Evolutionary conservation across 495 filamentous ascomycete genomes (phyloP).

Genomic region (Penicillium waksmanii): DNA sequence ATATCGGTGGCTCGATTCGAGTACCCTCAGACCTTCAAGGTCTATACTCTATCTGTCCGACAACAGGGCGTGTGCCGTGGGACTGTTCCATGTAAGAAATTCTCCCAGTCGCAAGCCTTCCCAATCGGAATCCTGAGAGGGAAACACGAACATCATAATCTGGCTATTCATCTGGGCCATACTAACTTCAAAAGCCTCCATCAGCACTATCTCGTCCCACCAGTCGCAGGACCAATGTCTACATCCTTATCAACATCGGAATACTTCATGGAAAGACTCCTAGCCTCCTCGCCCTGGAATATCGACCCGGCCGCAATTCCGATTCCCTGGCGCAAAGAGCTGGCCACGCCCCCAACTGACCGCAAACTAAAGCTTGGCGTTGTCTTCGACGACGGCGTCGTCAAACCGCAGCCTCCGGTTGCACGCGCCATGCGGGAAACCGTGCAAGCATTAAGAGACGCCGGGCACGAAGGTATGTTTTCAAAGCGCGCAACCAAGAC

Average conservation of each 20-base stretch:
- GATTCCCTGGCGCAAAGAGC: slow-evolving; percentile 44
- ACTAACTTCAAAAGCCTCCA: slow-evolving; percentile 19
- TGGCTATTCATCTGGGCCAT: too few relatives aligned
- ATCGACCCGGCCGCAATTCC: slow-evolving; percentile 44
- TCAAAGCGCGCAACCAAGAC: not conserved
- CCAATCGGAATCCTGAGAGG: too few relatives aligned
- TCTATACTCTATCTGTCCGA: slow-evolving; percentile 66
- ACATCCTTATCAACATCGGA: slow-evolving; percentile 43
- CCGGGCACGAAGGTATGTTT: slow-evolving; percentile 46
- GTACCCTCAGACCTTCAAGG: slow-evolving; percentile 65
- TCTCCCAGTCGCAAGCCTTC: not conserved
- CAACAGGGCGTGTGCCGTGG: slow-evolving; percentile 56
- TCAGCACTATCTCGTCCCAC: slow-evolving; percentile 37
- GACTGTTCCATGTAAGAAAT: slow-evolving; percentile 38
- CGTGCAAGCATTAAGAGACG: slow-evolving; percentile 39
- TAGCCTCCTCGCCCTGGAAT: slow-evolving; percentile 43
- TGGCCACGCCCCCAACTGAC: slow-evolving; percentile 19
- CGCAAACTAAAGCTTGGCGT: slow-evolving; percentile 53
- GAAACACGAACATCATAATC: too few relatives aligned
- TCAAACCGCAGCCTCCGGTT: slow-evolving; percentile 57
- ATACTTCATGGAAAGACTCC: slow-evolving; percentile 44
- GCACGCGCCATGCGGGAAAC: slow-evolving; percentile 43
- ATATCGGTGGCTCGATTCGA: slow-evolving; percentile 68
- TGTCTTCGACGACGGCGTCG: slow-evolving; percentile 54
- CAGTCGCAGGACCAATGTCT: slow-evolving; percentile 49